Conservation (phyloP, 306 rosid genomes). For the Corylus heterophylla region DNA sequence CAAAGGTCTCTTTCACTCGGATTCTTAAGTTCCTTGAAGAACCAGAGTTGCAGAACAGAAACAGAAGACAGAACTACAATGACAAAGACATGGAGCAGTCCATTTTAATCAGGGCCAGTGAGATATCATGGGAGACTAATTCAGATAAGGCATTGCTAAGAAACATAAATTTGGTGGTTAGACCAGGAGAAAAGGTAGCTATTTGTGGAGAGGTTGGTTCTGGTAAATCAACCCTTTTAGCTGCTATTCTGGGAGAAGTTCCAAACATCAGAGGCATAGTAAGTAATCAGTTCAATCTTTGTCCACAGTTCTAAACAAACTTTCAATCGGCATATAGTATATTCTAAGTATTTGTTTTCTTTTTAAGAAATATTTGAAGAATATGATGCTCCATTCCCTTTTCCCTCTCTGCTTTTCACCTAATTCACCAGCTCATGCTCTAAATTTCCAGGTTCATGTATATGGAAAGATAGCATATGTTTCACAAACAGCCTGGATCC, state of each 20-base stretch:
- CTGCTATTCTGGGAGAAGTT: constrained; percentile 37
- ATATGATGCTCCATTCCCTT: not conserved
- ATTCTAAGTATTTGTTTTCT: not conserved
- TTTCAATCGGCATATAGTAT: not conserved
- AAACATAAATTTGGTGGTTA: constrained; percentile 25
- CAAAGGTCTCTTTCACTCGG: constrained; percentile 30
- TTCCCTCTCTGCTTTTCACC: not conserved
- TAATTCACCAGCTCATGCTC: not conserved
- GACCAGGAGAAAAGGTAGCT: constrained; percentile 31
- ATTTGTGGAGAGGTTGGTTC: constrained; percentile 45
- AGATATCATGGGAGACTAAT: constrained; percentile 33
- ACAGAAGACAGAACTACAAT: constrained; percentile 1
- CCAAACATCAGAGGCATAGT: constrained; percentile 27
- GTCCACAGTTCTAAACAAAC: not conserved
- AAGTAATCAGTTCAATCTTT: constrained; percentile 15
- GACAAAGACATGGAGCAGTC: constrained; percentile 15
- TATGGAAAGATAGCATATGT: constrained; percentile 59
- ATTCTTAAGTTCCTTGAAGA: constrained; percentile 33
- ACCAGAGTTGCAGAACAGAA: constrained; percentile 22
- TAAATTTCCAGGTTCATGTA: constrained; percentile 38
- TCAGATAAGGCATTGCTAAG: constrained; percentile 20
- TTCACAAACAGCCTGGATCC: constrained; percentile 70
- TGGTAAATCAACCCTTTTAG: constrained; percentile 38
- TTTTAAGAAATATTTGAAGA: not conserved
- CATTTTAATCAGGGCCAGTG: constrained; percentile 7